Evolutionary conservation across 2,329 filamentous ascomycete species (phyloP), one percentile per base, ranked within the genome.

Genomic region (Gremmenia infestans): DNA sequence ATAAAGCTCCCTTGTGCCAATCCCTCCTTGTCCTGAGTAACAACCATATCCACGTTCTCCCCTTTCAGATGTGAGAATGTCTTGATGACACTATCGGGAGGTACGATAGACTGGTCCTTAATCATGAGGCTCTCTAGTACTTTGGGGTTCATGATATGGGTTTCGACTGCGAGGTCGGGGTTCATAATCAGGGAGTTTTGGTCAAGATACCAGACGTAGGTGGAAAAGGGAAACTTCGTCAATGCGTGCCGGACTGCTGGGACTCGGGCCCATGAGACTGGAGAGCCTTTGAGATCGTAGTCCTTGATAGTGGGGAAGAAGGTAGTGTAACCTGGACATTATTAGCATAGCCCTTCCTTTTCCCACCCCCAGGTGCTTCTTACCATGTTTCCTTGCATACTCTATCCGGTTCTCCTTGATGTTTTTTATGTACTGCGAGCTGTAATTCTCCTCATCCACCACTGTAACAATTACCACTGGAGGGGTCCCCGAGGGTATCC

Each of bases 11-110:
- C 84, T 15, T 85, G 81, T 25, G 84, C 83, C 52, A 99, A 70
- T 5, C 93, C 92, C 37, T 89, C 86, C 48, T 81, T 82, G 69
- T 99, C 94, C 73, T 97, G 91, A 6, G 89, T 88, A 39, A 97
- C 71, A 40, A 97, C 81, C 14, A 97, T 78, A 62, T 96, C 89
- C 43, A 96, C 85, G 54, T 91, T 82, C 46, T 88, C 79, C 37
- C 85, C 86, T 60, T 83, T 85, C n/a, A 96, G 76, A 68, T 96
- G 87, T 15, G 81, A 77, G 70, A 96, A 96, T 0, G 95, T 97
- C 77, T 89, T 93, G 75, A 99, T 97, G 65, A 99, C 92, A 74
- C 91, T 96, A 73, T 97, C 91, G 0, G 95, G 94, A 2, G 93
- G 94, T 8, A 97, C 93, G 50, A 99, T 85, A 5, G 94, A 84